Evolutionary conservation across 805 yeast species (phyloP), one percentile per base, ranked within the genome.

Genomic region (Kodamaea hsintzibuensis): DNA sequence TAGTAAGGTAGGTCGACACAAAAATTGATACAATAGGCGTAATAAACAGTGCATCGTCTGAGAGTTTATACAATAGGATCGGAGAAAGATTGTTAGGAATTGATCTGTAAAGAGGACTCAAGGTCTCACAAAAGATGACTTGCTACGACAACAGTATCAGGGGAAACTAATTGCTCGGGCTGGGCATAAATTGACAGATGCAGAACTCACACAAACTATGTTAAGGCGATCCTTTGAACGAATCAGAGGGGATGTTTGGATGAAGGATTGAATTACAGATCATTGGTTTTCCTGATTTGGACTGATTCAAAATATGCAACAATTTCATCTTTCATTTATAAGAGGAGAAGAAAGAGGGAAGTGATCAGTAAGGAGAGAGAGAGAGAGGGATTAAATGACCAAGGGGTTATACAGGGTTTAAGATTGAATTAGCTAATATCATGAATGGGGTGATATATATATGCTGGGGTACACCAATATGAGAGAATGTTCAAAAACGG

Each of bases 271-370:
- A 27, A 30, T 30, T 2, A 5, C 3, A 30, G 35, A 30, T 8
- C 10, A 12, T 30, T 30, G 35, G 35, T 5, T 19, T 17, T 47
- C 50, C 50, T 22, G 35, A 47, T 47, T 18, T 25, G 50, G 50
- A 13, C n/a, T 22, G 50, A 47, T 47, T 47, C 50, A 47, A 14
- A 47, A 47, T 37, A 47, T 47, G 35, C 25, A 35, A 25, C 18
- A 17, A 33, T 47, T 47, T 37, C 27, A 30, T 30, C 35, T 30
- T 30, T 5, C 25, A 22, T 22, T n/a, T 6, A 22, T 22, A 22
- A 4, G 25, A 22, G 25, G 25, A 22, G 35, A 30, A 30, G 35
- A 8, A 10, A 27, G 33, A 9, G 3, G 3, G 35, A 10, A 9
- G 35, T 5, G 35, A 30, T 12, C 25, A 22, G 25, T 22, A 4